phyloP scores from a whole-genome alignment of 768 basidiomycete genomes.

The Suillus discolor region DNA sequence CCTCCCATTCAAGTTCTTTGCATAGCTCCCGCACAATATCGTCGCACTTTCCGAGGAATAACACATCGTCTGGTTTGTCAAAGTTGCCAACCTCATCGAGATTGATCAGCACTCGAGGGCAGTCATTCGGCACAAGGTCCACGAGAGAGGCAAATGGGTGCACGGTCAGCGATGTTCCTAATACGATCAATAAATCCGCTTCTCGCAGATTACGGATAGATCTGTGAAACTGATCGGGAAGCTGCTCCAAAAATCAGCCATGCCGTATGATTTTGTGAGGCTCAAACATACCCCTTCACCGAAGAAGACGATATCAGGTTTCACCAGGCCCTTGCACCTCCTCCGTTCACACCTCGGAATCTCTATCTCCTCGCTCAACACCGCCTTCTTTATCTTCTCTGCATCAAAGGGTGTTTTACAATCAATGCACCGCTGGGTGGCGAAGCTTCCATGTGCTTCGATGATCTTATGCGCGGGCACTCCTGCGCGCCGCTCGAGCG shows the following conservation, averaged over 20 bases:
- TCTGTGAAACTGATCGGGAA: conserved; percentile 69
- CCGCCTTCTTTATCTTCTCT: conserved; percentile 65
- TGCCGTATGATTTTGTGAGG: not conserved
- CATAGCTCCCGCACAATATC: conserved; percentile 62
- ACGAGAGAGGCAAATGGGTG: conserved; percentile 87
- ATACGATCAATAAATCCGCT: conserved; percentile 89
- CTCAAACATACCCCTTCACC: conserved; percentile 66
- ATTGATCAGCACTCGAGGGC: conserved; percentile 89
- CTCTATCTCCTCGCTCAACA: conserved; percentile 51
- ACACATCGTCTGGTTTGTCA: conserved; percentile 57
- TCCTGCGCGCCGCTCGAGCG: conserved; percentile 83
- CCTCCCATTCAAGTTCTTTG: conserved; percentile 73
- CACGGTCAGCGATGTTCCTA: conserved; percentile 89
- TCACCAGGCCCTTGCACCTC: conserved; percentile 72
- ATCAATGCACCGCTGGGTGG: conserved; percentile 78
- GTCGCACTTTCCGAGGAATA: conserved; percentile 74
- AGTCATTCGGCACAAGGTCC: conserved; percentile 49
- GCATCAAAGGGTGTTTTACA: conserved; percentile 64
- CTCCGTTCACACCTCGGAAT: conserved; percentile 62
- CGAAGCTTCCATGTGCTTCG: conserved; percentile 97
- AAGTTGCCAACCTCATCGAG: conserved; percentile 78
- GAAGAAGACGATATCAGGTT: conserved; percentile 96
- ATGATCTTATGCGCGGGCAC: conserved; percentile 74
- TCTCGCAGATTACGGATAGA: conserved; percentile 52
- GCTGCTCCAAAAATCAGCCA: conserved; percentile 41